Conservation (phyloP, 257 asterid species). For the Plantago major region DNA sequence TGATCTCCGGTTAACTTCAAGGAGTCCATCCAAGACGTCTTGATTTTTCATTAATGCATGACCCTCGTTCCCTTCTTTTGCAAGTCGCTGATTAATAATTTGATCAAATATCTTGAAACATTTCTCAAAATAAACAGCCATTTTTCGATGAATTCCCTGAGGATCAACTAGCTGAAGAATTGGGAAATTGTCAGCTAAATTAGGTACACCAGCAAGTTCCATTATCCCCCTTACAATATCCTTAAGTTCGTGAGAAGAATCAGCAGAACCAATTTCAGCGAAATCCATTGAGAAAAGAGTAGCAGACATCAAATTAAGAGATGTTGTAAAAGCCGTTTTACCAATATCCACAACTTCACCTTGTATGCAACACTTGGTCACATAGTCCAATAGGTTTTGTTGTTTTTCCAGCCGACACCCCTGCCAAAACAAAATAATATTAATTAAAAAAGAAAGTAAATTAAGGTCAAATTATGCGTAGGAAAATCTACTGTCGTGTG, state of each 20-base stretch:
- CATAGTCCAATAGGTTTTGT: not conserved
- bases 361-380: not conserved
- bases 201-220: conserved; percentile 9
- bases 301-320: conserved; percentile 2
- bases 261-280: conserved; percentile 6
- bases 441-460: not conserved
- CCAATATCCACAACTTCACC: conserved; percentile 6
- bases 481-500: no score
- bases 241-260: conserved; percentile 10
- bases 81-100: conserved; percentile 1
- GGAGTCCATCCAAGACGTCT: conserved; percentile 4
- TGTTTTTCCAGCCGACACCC: not conserved
- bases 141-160: not conserved
- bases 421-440: not conserved
- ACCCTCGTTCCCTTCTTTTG: not conserved
- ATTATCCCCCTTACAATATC: conserved; percentile 4
- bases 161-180: conserved; percentile 3
- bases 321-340: conserved; percentile 1
- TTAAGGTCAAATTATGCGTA: not conserved
- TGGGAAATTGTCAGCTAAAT: conserved; percentile 5
- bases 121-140: not conserved
- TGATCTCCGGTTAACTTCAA: not conserved
- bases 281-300: conserved; percentile 5
- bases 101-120: not conserved
- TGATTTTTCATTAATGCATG: not conserved